A percentile compares a stretch with the other conserved stretches of the same genome.
These are phyloP conservation scores for Hygrocybe coccinea DNA, from an alignment of 768 basidiomycete species.

Conservation along the genomic window DNA sequence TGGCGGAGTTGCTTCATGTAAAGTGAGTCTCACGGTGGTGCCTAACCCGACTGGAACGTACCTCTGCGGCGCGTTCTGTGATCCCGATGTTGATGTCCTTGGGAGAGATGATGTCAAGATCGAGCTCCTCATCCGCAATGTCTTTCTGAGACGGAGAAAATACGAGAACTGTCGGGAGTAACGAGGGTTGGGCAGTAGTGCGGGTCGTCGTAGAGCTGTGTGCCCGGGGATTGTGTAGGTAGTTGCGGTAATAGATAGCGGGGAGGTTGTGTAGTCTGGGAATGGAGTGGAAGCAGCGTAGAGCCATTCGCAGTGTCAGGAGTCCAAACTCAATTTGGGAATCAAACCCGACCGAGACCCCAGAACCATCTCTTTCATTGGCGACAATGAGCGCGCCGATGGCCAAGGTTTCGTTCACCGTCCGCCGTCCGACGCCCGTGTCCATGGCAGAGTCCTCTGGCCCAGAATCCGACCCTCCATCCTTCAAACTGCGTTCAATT, in stretches of 20 bases:
- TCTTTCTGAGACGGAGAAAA: conserved; percentile 49
- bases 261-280: too few species aligned
- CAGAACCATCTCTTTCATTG: background rate
- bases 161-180: conserved; percentile 46
- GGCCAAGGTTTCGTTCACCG: conserved; percentile 82
- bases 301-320: too few species aligned
- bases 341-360: too few species aligned
- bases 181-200: conserved; percentile 23
- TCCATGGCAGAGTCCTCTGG: conserved; percentile 62
- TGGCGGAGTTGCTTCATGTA: conserved; percentile 64
- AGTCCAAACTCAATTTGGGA: too few species aligned
- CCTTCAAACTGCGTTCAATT: conserved; percentile 57
- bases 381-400: conserved; percentile 17
- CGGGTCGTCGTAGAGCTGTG: too few species aligned
- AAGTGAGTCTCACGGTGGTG: conserved; percentile 6
- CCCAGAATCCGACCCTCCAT: conserved; percentile 52
- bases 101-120: conserved; percentile 52
- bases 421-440: conserved; percentile 70
- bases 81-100: conserved; percentile 53
- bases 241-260: too few species aligned
- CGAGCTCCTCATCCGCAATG: conserved; percentile 57
- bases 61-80: conserved; percentile 75
- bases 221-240: too few species aligned
- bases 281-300: too few species aligned
- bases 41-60: conserved; percentile 25